Evolutionary conservation across 164 flowering plant species (phyloP), one percentile per base, ranked within the genome.

Genomic region (Hamamelis virginiana): DNA sequence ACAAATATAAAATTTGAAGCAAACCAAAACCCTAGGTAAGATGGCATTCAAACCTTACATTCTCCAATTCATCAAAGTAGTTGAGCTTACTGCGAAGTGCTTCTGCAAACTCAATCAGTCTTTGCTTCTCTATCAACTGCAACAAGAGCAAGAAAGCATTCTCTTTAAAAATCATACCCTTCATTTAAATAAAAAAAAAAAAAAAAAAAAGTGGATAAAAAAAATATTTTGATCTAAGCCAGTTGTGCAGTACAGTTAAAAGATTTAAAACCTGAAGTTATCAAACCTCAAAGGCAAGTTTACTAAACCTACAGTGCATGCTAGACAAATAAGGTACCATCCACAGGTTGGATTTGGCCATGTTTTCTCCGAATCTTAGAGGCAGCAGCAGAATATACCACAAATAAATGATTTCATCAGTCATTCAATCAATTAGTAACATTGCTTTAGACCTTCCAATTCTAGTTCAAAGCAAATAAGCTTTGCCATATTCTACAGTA

Each of bases 31-130:
- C 46, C 63, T 64, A 59, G 67, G 45, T 48, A 78, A 74, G 77
- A 38, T 48, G 69, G 74, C 69, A 72, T 69, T 72, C 82, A 81
- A 87, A 82, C 82, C 94, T 91, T 92, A 95, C 99, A 90, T 95
- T 95, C 88, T 95, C 99, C 88, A 95, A 81, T 85, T 92, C 98
- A 81, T 95, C 98, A 77, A 92, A 95, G 78, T 91, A 92, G 74
- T 90, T 91, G 73, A 92, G 98, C 80, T 89, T 95, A 72, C 81
- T 88, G 64, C 90, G 90, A 77, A 95, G 90, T 41, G 98, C 97
- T 67, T 95, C 99, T 5, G 97, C 93, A 80, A 95, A 92, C 72
- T 91, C 96, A 51, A 91, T 80, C 69, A 92, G 75, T 77, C 90
- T 84, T 79, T 91, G 93, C 83, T 95, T 92, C 82, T 95, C 99